Percentiles rank a stretch among this genome's conserved stretches.
These are phyloP conservation scores for Calonectria naviculata DNA, from an alignment of 2,329 filamentous ascomycete species.

Conservation along the genomic window DNA sequence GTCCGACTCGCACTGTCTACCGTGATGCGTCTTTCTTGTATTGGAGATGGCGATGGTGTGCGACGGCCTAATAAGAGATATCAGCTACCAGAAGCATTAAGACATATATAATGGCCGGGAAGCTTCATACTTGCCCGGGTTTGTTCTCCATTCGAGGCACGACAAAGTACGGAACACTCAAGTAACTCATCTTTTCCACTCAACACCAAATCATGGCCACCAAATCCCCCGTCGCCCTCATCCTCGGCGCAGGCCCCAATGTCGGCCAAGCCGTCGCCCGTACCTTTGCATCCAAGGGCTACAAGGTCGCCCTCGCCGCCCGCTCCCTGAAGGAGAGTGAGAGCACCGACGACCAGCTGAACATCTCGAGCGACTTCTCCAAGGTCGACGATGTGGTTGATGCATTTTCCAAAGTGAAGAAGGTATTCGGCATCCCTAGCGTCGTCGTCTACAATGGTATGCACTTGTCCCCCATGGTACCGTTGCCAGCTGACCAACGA, in stretches of 20 bases:
- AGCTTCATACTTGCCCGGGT: background rate
- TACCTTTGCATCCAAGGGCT: slow-evolving; percentile 38
- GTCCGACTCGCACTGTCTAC: too few species aligned
- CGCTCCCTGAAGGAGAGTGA: slow-evolving; percentile 33
- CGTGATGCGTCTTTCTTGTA: too few species aligned
- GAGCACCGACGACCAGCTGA: slow-evolving; percentile 38
- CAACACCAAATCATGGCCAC: background rate
- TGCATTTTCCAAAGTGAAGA: slow-evolving; percentile 30
- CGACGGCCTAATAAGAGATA: too few species aligned
- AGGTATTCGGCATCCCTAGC: slow-evolving; percentile 30
- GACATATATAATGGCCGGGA: too few species aligned
- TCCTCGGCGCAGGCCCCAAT: slow-evolving; percentile 41
- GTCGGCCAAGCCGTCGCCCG: slow-evolving; percentile 35
- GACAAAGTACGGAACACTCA: background rate
- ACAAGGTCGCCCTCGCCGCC: slow-evolving; percentile 39
- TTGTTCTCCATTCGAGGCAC: background rate
- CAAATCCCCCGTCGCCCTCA: slow-evolving; percentile 29
- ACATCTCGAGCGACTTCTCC: slow-evolving; percentile 50
- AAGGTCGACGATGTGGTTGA: slow-evolving; percentile 37
- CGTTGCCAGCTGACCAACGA: background rate
- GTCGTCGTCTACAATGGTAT: slow-evolving; percentile 39
- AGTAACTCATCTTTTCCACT: background rate
- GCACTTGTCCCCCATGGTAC: background rate
- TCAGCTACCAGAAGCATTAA: too few species aligned
- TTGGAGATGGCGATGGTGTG: too few species aligned